Conservation (phyloP, 2,329 filamentous ascomycete genomes). For the Fusarium coicis region DNA sequence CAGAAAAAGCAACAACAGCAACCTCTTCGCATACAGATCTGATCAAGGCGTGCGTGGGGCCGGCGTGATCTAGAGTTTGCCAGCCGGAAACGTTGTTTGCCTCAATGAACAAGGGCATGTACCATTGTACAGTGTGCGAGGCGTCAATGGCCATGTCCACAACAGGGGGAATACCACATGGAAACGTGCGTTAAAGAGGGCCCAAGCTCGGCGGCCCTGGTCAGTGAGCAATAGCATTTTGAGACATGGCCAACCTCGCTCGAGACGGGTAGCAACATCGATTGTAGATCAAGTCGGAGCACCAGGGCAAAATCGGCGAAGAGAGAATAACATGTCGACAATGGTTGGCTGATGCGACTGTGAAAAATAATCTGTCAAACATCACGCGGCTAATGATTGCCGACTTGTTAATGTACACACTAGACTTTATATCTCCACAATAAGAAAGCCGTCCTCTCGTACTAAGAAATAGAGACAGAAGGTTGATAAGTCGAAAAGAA, state of each 20-base stretch:
- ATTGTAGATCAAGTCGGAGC: background rate
- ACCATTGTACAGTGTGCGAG: constrained; percentile 34
- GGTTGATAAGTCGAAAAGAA: constrained; percentile 21
- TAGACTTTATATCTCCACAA: constrained; percentile 15
- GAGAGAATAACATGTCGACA: background rate
- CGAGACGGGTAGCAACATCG: background rate
- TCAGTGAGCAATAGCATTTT: constrained; percentile 2
- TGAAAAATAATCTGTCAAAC: constrained; percentile 1
- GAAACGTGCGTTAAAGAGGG: constrained; percentile 19
- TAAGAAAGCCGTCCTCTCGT: constrained; percentile 21
- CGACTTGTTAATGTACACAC: constrained; percentile 32
- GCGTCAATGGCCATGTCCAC: constrained; percentile 14
- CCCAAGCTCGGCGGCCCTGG: constrained; percentile 22
- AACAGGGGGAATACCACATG: constrained; percentile 26
- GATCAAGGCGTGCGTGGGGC: constrained; percentile 18
- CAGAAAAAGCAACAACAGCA: constrained; percentile 7
- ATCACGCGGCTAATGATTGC: constrained; percentile 5
- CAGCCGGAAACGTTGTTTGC: constrained; percentile 28
- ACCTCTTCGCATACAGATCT: background rate
- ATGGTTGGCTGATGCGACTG: background rate
- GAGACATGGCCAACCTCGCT: background rate
- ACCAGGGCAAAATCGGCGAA: background rate
- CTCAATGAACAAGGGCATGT: constrained; percentile 3
- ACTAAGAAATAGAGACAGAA: constrained; percentile 31
- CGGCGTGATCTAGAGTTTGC: constrained; percentile 4